Evolutionary conservation across 345 rosid genomes (phyloP).

Genomic region (Aquilaria yunnanensis): DNA sequence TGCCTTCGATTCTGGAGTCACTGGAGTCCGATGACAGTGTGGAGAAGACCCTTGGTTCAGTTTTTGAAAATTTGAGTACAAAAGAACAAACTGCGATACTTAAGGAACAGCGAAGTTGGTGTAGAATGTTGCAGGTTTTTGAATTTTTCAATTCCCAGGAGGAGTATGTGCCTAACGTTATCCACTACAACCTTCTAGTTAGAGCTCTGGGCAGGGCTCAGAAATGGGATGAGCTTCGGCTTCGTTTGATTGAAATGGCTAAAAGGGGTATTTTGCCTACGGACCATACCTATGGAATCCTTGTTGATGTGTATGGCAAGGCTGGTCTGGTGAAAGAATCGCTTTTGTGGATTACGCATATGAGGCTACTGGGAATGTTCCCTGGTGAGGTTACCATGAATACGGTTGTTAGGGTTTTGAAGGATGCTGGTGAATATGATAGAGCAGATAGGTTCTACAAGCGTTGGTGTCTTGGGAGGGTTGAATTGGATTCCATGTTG

Average conservation of each 20-base stretch:
- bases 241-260: conserved; percentile 85
- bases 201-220: conserved; percentile 74
- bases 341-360: conserved; percentile 85
- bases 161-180: conserved; percentile 63
- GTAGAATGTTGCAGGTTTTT: conserved; percentile 54
- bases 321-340: conserved; percentile 81
- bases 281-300: conserved; percentile 73
- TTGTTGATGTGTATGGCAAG: conserved; percentile 86
- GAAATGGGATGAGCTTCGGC: conserved; percentile 81
- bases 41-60: conserved; percentile 45
- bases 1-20: conserved; percentile 61
- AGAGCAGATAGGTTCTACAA: conserved; percentile 75
- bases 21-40: conserved; percentile 47
- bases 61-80: conserved; percentile 48
- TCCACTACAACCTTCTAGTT: conserved; percentile 81
- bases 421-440: conserved; percentile 63
- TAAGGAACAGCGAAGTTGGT: conserved; percentile 59
- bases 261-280: conserved; percentile 62
- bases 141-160: conserved; percentile 58
- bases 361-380: conserved; percentile 62
- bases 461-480: conserved; percentile 64
- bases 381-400: conserved; percentile 84
- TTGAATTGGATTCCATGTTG: conserved; percentile 44
- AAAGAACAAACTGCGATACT: conserved; percentile 82
- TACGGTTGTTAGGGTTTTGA: conserved; percentile 69